Conservation (phyloP, 805 yeast genomes). For the Kuraishia hungarica region DNA sequence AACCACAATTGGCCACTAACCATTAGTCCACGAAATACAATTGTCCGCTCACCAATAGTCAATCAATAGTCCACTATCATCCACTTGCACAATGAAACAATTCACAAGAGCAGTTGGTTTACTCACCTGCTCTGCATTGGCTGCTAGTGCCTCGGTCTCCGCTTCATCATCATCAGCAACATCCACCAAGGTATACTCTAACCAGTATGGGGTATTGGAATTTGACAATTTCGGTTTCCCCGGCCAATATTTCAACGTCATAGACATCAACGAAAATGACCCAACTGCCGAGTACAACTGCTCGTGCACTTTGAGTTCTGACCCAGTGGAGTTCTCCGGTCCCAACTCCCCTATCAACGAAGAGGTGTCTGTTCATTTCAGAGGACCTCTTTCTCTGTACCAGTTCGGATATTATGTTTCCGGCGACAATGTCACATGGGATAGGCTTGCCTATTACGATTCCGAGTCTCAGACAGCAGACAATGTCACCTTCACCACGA, state of each 20-base stretch:
- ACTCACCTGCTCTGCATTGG: background rate
- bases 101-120: background rate
- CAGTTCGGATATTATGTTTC: slow-evolving; percentile 57
- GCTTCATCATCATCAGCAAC: background rate
- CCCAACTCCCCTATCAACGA: slow-evolving; percentile 57
- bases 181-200: background rate
- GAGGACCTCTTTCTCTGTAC: slow-evolving; percentile 61
- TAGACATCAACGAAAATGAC: slow-evolving; percentile 25
- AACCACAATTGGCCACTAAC: too few relatives aligned
- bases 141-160: background rate
- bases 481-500: slow-evolving; percentile 61
- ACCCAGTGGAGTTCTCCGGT: slow-evolving; percentile 37
- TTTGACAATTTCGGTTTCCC: slow-evolving; percentile 47
- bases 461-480: slow-evolving; percentile 37
- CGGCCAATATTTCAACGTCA: slow-evolving; percentile 44
- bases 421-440: slow-evolving; percentile 39
- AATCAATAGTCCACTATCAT: too few relatives aligned
- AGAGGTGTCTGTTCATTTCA: slow-evolving; percentile 67
- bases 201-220: slow-evolving; percentile 32
- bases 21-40: too few relatives aligned
- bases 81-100: background rate
- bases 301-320: slow-evolving; percentile 31
- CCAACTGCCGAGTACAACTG: slow-evolving; percentile 31
- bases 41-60: too few relatives aligned
- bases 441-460: slow-evolving; percentile 52